A percentile compares a stretch with the other conserved stretches of the same genome.
Conservation (phyloP, 345 rosid genomes). For the Lumnitzera littorea region DNA sequence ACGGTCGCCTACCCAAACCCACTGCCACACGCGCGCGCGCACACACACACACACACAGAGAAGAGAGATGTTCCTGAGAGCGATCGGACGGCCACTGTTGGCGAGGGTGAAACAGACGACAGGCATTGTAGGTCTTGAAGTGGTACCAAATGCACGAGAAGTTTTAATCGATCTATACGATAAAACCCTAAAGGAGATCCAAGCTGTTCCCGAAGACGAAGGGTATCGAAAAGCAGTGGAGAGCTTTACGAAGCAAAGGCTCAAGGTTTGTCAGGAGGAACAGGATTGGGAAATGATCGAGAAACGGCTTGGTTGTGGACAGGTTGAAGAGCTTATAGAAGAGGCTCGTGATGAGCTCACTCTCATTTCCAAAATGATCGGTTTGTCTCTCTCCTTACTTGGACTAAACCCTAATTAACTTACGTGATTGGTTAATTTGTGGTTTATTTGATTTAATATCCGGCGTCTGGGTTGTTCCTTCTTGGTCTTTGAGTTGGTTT, state of each 20-base stretch:
- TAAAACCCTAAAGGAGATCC: constrained; percentile 93
- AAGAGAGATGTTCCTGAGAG: constrained; percentile 59
- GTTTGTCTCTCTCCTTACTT: constrained; percentile 26
- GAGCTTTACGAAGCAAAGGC: constrained; percentile 74
- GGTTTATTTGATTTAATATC: not conserved
- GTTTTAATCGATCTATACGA: constrained; percentile 66
- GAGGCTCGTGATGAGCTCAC: constrained; percentile 95
- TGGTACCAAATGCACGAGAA: constrained; percentile 85
- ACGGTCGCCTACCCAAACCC: not conserved
- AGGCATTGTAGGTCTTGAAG: constrained; percentile 93
- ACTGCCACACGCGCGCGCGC: not conserved
- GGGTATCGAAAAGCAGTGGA: constrained; percentile 97
- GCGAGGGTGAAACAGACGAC: constrained; percentile 88
- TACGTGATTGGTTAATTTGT: not conserved
- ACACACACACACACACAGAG: not conserved
- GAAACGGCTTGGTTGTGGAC: constrained; percentile 85
- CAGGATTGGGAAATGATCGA: constrained; percentile 87
- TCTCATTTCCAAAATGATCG: constrained; percentile 89
- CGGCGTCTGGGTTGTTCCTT: not conserved
- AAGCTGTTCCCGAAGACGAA: constrained; percentile 90
- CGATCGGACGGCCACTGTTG: constrained; percentile 85
- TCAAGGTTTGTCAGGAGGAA: constrained; percentile 70
- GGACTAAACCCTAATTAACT: no score
- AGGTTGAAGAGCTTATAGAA: constrained; percentile 96
- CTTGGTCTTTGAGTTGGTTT: no score